Percentiles rank a stretch among this genome's conserved stretches.
These are phyloP conservation scores for Elongisporangium undulatum DNA, from an alignment of 352 stramenopile species.

Conservation along the genomic window DNA sequence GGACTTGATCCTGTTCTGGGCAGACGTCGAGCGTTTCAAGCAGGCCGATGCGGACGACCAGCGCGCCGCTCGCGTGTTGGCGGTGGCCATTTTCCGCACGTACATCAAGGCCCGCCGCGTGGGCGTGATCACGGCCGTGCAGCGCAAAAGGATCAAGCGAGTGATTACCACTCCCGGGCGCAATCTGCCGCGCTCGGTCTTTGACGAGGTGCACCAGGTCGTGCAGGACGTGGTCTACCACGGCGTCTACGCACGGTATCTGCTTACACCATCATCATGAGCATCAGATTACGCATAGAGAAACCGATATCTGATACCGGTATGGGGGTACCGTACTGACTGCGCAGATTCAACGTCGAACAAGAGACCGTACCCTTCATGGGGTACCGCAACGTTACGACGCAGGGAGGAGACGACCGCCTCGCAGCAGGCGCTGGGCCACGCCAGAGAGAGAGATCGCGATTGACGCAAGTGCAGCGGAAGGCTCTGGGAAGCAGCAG, in stretches of 20 bases:
- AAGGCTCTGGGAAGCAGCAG: background rate
- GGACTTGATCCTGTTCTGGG: slow-evolving; percentile 54
- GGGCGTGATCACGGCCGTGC: slow-evolving; percentile 54
- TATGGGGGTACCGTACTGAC: background rate
- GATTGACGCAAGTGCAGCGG: background rate
- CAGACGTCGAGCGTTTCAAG: slow-evolving; percentile 54
- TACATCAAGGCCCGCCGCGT: slow-evolving; percentile 62
- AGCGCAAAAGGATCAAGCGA: slow-evolving; percentile 69
- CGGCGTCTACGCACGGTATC: slow-evolving; percentile 47
- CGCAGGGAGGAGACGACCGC: too few relatives aligned
- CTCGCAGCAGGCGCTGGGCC: background rate
- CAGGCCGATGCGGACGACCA: slow-evolving; percentile 2
- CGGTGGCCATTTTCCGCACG: slow-evolving; percentile 43
- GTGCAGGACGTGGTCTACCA: slow-evolving; percentile 59
- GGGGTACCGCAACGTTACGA: background rate
- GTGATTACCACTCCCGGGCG: slow-evolving; percentile 53
- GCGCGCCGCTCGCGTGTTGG: slow-evolving; percentile 14
- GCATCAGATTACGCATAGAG: background rate
- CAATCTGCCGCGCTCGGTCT: slow-evolving; percentile 34
- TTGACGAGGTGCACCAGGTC: slow-evolving; percentile 47
- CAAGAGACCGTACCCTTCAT: background rate
- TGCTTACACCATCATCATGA: slow-evolving; percentile 8
- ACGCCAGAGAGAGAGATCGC: background rate
- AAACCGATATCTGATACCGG: background rate
- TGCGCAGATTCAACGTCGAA: background rate